A percentile compares a stretch with the other conserved stretches of the same genome.
Conservation (phyloP, 441 rosid species). For the Viola pubescens region DNA sequence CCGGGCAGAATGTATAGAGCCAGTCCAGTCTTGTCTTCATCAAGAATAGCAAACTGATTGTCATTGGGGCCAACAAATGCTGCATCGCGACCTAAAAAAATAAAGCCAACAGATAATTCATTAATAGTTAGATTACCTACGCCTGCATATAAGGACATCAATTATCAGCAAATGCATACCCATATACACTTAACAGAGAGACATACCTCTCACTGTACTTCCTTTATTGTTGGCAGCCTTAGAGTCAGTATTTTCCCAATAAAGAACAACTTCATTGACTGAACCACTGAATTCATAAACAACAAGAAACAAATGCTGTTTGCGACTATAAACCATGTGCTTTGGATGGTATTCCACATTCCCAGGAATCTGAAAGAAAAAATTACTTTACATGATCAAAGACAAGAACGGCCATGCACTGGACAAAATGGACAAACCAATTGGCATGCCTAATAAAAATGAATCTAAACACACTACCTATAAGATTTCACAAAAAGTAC, state of each 20-base stretch:
- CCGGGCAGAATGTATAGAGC: conserved; percentile 74
- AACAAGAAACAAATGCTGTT: conserved; percentile 74
- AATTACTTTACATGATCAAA: conserved; percentile 13
- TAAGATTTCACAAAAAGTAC: conserved; percentile 9
- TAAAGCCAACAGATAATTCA: conserved; percentile 14
- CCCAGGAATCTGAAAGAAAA: conserved; percentile 70
- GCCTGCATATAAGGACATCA: conserved; percentile 9
- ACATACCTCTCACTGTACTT: conserved; percentile 71
- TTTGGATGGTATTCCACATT: conserved; percentile 75
- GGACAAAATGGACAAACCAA: neutral
- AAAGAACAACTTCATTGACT: conserved; percentile 77
- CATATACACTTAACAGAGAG: conserved; percentile 10
- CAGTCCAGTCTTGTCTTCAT: conserved; percentile 86
- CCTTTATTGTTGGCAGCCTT: conserved; percentile 70
- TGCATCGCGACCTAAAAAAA: conserved; percentile 75
- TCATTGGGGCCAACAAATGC: conserved; percentile 87
- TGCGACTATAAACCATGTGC: conserved; percentile 65
- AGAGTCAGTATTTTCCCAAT: conserved; percentile 79
- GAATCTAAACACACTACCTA: conserved; percentile 3
- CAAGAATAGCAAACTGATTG: conserved; percentile 87
- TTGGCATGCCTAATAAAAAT: neutral
- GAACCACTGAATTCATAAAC: conserved; percentile 86
- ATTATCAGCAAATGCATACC: too few relatives aligned
- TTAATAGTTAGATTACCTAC: conserved; percentile 14
- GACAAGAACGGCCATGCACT: neutral